Conservation (phyloP, 2,329 filamentous ascomycete species). For the Colletotrichum lindemuthianum region DNA sequence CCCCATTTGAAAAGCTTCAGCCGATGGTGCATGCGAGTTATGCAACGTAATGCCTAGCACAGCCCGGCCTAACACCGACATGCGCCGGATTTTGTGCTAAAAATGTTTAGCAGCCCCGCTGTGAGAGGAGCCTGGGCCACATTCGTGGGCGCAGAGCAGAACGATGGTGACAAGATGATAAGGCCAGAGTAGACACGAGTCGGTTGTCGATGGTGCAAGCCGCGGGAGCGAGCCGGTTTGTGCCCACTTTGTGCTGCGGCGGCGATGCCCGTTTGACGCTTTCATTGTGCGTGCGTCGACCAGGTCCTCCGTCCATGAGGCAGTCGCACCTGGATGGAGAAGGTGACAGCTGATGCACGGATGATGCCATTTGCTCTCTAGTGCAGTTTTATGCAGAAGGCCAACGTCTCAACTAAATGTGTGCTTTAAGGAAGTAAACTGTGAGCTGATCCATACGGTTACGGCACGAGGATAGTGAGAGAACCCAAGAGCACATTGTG, state of each 20-base stretch:
- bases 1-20: slow-evolving; percentile 31
- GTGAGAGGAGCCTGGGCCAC: slow-evolving; percentile 11
- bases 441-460: not conserved
- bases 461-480: slow-evolving; percentile 17
- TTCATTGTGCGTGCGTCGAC: slow-evolving; percentile 15
- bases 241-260: slow-evolving; percentile 35
- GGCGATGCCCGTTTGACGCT: slow-evolving; percentile 27
- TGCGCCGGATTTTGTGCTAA: slow-evolving; percentile 29
- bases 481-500: not conserved
- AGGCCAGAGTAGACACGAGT: slow-evolving; percentile 26
- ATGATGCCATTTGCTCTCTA: slow-evolving; percentile 6
- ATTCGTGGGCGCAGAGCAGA: slow-evolving; percentile 14
- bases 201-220: slow-evolving; percentile 24
- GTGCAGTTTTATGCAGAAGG: slow-evolving; percentile 33
- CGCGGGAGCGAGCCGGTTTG: slow-evolving; percentile 29
- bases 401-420: slow-evolving; percentile 35
- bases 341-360: slow-evolving; percentile 32
- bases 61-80: slow-evolving; percentile 28
- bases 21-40: slow-evolving; percentile 32
- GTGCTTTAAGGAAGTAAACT: slow-evolving; percentile 3
- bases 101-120: slow-evolving; percentile 17
- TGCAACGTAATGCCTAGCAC: slow-evolving; percentile 34
- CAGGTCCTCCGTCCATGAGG: slow-evolving; percentile 8
- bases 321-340: slow-evolving; percentile 28
- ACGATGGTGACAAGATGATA: slow-evolving; percentile 30